These are phyloP conservation scores for Jatropha multifida DNA, from an alignment of 441 rosid species.

Conservation along the genomic window DNA sequence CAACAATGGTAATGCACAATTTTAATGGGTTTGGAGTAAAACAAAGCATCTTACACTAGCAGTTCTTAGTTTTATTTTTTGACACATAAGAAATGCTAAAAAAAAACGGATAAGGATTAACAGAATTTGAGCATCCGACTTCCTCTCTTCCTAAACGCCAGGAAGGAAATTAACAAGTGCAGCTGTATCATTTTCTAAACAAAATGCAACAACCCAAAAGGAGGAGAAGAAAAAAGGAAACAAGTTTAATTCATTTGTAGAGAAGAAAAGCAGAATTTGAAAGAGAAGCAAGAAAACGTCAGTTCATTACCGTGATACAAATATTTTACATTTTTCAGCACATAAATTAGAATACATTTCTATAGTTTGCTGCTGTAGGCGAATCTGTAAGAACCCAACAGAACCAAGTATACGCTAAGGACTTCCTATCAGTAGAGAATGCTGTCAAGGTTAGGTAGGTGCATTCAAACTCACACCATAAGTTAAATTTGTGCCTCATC, in stretches of 20 bases:
- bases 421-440: neutral
- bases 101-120: too few species aligned
- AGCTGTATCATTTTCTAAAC: neutral
- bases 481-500: neutral
- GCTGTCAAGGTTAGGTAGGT: neutral
- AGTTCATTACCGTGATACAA: neutral
- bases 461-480: slow-evolving; percentile 1
- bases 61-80: too few species aligned
- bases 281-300: slow-evolving; percentile 3
- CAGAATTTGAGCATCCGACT: too few species aligned
- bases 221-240: neutral
- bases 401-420: slow-evolving; percentile 15
- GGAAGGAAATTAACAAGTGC: neutral
- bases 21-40: too few species aligned
- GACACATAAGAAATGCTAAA: too few species aligned
- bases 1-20: too few species aligned
- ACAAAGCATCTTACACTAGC: too few species aligned
- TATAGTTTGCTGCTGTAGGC: slow-evolving; percentile 8
- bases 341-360: slow-evolving; percentile 18
- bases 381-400: slow-evolving; percentile 13
- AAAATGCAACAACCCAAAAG: neutral
- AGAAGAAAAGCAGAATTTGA: neutral
- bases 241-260: too few species aligned
- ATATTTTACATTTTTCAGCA: slow-evolving; percentile 32
- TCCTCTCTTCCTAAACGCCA: neutral